Evolutionary conservation across 2,329 filamentous ascomycete genomes (phyloP).

Genomic region (Pezicula rhizophila): DNA sequence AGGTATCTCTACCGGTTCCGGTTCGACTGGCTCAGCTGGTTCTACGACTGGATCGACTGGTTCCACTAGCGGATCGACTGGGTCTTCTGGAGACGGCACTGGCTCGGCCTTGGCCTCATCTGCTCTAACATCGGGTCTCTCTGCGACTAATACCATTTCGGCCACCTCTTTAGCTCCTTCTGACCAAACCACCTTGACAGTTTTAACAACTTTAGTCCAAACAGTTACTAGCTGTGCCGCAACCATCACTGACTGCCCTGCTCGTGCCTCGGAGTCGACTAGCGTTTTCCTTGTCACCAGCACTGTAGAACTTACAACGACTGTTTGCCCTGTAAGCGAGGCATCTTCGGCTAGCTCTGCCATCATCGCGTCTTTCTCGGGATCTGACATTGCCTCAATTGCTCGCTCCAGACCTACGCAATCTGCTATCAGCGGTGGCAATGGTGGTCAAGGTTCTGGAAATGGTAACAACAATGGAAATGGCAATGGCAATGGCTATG

Average conservation of each 20-base stretch:
- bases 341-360: conserved; percentile 31
- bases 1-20: not conserved
- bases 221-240: conserved; percentile 1
- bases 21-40: not conserved
- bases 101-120: too few species aligned
- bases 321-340: conserved; percentile 38
- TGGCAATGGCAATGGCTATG: too few species aligned
- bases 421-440: too few species aligned
- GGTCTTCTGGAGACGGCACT: not conserved
- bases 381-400: not conserved
- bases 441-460: too few species aligned
- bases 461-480: too few species aligned
- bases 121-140: not conserved
- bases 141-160: not conserved
- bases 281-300: conserved; percentile 25
- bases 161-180: not conserved
- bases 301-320: conserved; percentile 34
- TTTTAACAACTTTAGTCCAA: not conserved
- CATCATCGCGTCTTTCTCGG: conserved; percentile 25
- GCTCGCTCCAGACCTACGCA: too few species aligned
- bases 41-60: not conserved
- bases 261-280: not conserved
- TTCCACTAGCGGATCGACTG: not conserved
- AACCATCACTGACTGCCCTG: conserved; percentile 1
- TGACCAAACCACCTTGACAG: too few species aligned